Conservation (phyloP, 805 yeast species). For the Cyberlindnera mycetangii region DNA sequence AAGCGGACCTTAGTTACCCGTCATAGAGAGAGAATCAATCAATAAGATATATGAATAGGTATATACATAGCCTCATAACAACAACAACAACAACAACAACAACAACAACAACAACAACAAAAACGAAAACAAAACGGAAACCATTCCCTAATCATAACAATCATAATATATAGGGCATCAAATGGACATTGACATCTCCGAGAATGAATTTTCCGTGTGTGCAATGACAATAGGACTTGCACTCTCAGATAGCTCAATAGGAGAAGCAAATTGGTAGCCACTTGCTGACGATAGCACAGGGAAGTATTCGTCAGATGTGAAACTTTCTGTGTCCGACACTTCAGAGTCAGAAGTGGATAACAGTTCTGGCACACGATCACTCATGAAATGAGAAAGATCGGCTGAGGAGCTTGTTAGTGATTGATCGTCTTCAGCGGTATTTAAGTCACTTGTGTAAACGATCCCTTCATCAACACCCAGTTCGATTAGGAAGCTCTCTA, state of each 20-base stretch:
- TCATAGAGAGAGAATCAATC: too few species aligned
- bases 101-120: too few species aligned
- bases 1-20: too few species aligned
- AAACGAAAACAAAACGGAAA: too few species aligned
- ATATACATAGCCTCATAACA: too few species aligned
- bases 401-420: conserved; percentile 2
- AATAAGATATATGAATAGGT: too few species aligned
- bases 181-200: conserved; percentile 2
- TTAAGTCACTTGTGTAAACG: conserved; percentile 37
- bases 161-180: not conserved
- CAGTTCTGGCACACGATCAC: conserved; percentile 24
- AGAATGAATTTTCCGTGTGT: conserved; percentile 5
- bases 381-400: conserved; percentile 11
- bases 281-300: conserved; percentile 17
- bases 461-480: conserved; percentile 57
- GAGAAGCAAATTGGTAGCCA: conserved; percentile 11
- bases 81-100: too few species aligned
- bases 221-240: conserved; percentile 14
- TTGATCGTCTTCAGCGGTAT: conserved; percentile 5
- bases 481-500: conserved; percentile 56
- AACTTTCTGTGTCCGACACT: conserved; percentile 9
- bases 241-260: conserved; percentile 8
- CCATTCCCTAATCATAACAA: too few species aligned
- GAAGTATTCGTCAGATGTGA: conserved; percentile 11
- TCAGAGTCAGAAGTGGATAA: conserved; percentile 15